Base-by-base conservation (phyloP, 1,284 basidiomycete species). In the Trichosporon faecale region DNA sequence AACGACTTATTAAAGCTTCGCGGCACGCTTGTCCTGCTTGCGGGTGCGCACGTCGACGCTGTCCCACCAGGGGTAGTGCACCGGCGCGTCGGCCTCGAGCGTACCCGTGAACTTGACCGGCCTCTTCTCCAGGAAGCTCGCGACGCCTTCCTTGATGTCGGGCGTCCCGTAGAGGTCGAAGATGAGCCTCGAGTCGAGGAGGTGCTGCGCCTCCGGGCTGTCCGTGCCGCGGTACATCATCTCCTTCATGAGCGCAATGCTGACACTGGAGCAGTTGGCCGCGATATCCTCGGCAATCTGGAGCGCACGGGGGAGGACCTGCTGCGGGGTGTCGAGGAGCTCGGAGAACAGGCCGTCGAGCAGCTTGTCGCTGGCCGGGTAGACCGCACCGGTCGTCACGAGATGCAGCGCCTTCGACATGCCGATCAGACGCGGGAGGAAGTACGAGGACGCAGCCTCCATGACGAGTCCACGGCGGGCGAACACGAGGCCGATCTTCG, bases 91-190 rank as follows among this genome's bases (percentile, higher is more conserved):
- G 14, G 46, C 33, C 3, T 33, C 49, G 23, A 73, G n/a, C 16
- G 69, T 67, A 35, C 68, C 72, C 0, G 66, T 68, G 31, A 73
- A 73, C 23, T 73, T 70, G 66, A 66, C 68, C 5, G n/a, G 55
- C 3, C 72, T 63, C 67, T 73, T 73, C 68, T 73, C 68, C 6
- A 73, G 46, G 66, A 73, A 73, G 27, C 68, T 12, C 55, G 55
- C 31, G 55, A 73, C 72, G 64, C 72, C 72, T 68, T 73, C 72
- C n/a, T 69, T 73, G 68, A 66, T 67, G 64, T 73, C 72, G 5
- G 55, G 23, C 11, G 55, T 57, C 3, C 21, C 18, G 60, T 67
- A 73, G 27, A 73, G 37, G 27, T 46, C n/a, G 49, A 64, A 69
- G 44, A 73, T 31, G 64, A 73, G 23, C 35, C 69, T 67, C 46